Evolutionary conservation across 305 asterid genomes (phyloP), one percentile per base, ranked within the genome.

Genomic region (Fraxinus baroniana): DNA sequence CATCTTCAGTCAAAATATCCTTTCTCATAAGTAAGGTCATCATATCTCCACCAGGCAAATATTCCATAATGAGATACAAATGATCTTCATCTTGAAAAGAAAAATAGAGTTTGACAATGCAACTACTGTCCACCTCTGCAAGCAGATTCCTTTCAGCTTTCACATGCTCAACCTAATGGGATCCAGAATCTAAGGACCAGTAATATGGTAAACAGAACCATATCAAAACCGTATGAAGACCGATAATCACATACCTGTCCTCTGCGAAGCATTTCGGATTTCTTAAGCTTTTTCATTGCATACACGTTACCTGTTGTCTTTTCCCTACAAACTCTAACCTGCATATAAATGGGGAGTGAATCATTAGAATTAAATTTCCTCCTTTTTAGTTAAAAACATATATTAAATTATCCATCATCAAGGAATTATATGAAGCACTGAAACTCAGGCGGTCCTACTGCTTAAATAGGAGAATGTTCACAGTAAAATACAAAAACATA

Each of bases 221-320:
- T 30, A 77, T 79, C 17, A 73, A 62, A 72, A 87, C 49, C 66
- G 72, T 76, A 70, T 28, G 71, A 83, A 81, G 75, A 86, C 33
- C 84, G 82, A 80, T 64, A 79, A 84, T 86, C 79, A 81, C 78
- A 81, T 88, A 95, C 97, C 97, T 94, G 99, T 83, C 99, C 98
- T 91, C 99, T 92, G 64, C 99, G 97, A 83, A 95, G 97, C 99
- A 95, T 95, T 89, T 95, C 99, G 44, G 98, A 90, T 91, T 95
- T 95, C 92, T 92, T 94, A 68, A 94, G 97, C 89, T 95, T 95
- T 89, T 95, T 95, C 99, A 95, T 95, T 70, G 99, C 99, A 87
- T 93, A 95, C 66, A 92, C 99, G n/a, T 91, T 90, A 60, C 95
- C 97, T 5, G 98, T 90, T 72, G 94, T 92, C 89, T 88, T 95